Evolutionary conservation across 2,329 filamentous ascomycete species (phyloP).

Genomic region (Hymenoscyphus linearis): DNA sequence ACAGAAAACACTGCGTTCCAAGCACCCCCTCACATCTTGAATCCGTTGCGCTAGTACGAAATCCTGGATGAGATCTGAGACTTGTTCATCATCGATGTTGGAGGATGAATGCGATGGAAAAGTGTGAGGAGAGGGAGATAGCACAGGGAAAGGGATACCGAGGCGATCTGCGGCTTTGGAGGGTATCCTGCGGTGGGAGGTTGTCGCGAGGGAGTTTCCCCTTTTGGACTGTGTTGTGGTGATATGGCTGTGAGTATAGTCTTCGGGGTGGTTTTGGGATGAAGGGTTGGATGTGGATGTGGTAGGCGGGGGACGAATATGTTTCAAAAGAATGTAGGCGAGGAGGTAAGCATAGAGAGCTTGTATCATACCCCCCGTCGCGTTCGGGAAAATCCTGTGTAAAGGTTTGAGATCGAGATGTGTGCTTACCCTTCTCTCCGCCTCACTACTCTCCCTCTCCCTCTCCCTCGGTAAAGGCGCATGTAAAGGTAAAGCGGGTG

Average conservation of each 20-base stretch:
- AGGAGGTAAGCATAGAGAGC: slow-evolving; percentile 28
- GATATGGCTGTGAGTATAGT: background rate
- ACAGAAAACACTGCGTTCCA: background rate
- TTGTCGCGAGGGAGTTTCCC: background rate
- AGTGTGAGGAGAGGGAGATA: no score
- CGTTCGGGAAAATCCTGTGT: slow-evolving; percentile 24
- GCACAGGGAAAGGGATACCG: background rate
- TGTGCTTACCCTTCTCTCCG: background rate
- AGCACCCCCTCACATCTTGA: background rate
- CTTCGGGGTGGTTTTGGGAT: background rate
- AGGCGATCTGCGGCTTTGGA: background rate
- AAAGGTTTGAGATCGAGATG: slow-evolving; percentile 20
- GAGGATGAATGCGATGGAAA: background rate
- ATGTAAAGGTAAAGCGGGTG: no score
- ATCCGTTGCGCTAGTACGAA: background rate
- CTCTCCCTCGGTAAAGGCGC: no score
- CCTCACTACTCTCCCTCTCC: no score
- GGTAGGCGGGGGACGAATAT: background rate
- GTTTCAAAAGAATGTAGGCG: slow-evolving; percentile 17
- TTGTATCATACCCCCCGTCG: slow-evolving; percentile 16
- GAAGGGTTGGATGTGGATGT: no score
- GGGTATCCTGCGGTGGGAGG: background rate
- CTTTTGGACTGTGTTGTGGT: background rate
- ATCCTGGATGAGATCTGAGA: background rate
- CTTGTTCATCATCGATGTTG: background rate